Evolutionary conservation across 2,329 filamentous ascomycete genomes (phyloP).

Genomic region (Trichophaea hybrida): DNA sequence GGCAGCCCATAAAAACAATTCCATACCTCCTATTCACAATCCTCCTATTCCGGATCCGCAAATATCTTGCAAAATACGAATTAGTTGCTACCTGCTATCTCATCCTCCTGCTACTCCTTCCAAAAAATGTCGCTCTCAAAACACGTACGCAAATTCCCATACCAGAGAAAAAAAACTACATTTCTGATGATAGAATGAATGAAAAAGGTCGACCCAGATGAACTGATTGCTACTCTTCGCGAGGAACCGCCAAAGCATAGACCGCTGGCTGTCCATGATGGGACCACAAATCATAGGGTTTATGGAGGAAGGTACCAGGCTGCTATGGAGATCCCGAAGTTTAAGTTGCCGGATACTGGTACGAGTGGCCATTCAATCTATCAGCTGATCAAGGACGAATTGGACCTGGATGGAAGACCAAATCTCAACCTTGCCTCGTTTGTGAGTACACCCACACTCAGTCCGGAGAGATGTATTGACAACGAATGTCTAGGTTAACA

Average conservation of each 20-base stretch:
- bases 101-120: not conserved
- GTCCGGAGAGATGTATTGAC: no score
- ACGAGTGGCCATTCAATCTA: conserved; percentile 49
- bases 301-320: conserved; percentile 45
- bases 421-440: conserved; percentile 54
- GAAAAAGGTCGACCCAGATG: conserved; percentile 40
- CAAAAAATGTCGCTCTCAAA: conserved; percentile 38
- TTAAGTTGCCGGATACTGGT: conserved; percentile 43
- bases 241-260: conserved; percentile 31
- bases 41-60: not conserved
- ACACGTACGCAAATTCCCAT: conserved; percentile 31
- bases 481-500: conserved; percentile 32
- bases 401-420: conserved; percentile 50
- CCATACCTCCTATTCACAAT: not conserved
- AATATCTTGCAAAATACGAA: not conserved
- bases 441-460: conserved; percentile 32
- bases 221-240: conserved; percentile 41
- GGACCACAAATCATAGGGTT: conserved; percentile 40
- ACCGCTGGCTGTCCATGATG: conserved; percentile 30
- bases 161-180: not conserved
- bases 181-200: not conserved
- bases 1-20: not conserved
- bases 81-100: not conserved
- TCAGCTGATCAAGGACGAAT: conserved; percentile 48
- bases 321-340: conserved; percentile 44